Percentiles rank a stretch among this genome's conserved stretches.
These are phyloP conservation scores for Irpex sp. DNA, from an alignment of 1,284 basidiomycete genomes.

Conservation along the genomic window DNA sequence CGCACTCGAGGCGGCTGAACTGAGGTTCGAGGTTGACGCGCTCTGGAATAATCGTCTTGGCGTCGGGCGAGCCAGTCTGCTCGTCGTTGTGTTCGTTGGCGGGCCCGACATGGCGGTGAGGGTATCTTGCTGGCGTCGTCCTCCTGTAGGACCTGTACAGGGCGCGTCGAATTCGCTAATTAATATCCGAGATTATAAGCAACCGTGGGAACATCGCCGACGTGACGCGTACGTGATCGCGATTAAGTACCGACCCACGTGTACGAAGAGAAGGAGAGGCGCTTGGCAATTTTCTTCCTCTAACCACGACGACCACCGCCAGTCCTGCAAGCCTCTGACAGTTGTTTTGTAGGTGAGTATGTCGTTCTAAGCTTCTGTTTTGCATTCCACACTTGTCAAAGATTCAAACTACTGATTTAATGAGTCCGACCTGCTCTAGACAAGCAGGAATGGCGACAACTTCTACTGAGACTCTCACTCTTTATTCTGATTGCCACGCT, in stretches of 20 bases:
- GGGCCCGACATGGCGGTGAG: constrained; percentile 13
- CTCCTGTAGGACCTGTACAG: too few relatives aligned
- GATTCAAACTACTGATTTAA: constrained; percentile 11
- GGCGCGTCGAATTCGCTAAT: background rate
- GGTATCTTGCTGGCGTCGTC: background rate
- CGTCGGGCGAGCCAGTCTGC: constrained; percentile 25
- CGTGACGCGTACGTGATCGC: constrained; percentile 10
- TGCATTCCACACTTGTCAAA: background rate
- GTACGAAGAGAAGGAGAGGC: background rate
- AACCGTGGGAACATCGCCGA: constrained; percentile 9
- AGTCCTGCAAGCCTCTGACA: background rate
- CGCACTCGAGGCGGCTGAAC: constrained; percentile 35
- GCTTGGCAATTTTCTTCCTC: background rate
- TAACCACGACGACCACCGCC: background rate
- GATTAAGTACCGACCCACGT: too few relatives aligned
- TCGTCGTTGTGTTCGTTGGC: constrained; percentile 14
- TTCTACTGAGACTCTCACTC: constrained; percentile 6
- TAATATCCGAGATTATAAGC: constrained; percentile 1
- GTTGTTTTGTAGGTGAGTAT: background rate
- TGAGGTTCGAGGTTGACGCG: constrained; percentile 16
- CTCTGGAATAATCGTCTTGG: constrained; percentile 46
- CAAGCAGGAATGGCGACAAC: constrained; percentile 9
- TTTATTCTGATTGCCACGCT: background rate
- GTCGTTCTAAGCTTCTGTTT: background rate
- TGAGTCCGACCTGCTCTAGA: constrained; percentile 11